phyloP scores from a whole-genome alignment of 129 eudicot genomes.

The Deinandra increscens region DNA sequence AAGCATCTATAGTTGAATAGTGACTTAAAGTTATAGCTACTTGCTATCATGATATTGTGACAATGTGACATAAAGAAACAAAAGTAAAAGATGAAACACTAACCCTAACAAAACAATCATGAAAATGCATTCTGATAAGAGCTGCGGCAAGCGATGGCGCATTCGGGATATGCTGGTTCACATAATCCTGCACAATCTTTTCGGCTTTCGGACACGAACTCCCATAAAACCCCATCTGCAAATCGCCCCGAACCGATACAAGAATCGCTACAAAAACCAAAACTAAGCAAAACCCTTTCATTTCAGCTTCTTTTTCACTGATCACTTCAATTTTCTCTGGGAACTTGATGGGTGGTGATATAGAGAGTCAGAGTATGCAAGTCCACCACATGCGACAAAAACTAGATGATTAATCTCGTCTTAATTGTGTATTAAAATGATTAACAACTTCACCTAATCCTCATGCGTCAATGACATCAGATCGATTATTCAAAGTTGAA shows the following conservation, averaged over 20 bases:
- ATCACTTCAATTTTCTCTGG: not conserved
- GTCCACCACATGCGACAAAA: not conserved
- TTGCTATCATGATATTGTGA: too few relatives aligned
- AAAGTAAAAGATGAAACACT: not conserved
- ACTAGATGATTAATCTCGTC: not conserved
- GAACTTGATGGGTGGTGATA: not conserved
- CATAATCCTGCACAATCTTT: conserved; percentile 58
- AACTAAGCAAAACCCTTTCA: conserved; percentile 31
- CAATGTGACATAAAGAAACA: too few relatives aligned
- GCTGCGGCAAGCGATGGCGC: conserved; percentile 78
- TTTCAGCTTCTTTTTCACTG: not conserved
- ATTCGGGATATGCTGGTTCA: conserved; percentile 60
- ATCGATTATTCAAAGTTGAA: conserved; percentile 8
- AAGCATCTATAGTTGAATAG: too few relatives aligned
- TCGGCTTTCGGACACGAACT: conserved; percentile 69
- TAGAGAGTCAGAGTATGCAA: conserved; percentile 10
- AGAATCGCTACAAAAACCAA: conserved; percentile 34
- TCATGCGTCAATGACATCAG: conserved; percentile 14
- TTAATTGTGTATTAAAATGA: not conserved
- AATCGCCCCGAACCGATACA: conserved; percentile 37
- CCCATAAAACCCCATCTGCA: conserved; percentile 44
- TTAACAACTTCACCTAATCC: conserved; percentile 12
- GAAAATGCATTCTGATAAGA: conserved; percentile 69
- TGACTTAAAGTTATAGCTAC: too few relatives aligned
- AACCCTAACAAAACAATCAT: conserved; percentile 90